Conservation (phyloP, 768 basidiomycete species). For the Pleurotus citrinopileatus region DNA sequence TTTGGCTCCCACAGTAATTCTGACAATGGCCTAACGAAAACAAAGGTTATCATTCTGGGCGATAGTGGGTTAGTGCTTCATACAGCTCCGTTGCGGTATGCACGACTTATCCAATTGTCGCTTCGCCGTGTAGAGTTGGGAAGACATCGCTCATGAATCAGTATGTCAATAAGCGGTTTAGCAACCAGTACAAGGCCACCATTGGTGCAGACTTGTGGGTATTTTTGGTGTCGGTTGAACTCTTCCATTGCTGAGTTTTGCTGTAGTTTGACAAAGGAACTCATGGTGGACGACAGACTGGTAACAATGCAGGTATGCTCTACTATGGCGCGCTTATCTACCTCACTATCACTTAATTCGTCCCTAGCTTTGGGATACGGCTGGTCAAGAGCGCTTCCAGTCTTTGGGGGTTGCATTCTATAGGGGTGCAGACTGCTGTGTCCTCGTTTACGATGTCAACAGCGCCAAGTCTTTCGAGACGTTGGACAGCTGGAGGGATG, state of each 20-base stretch:
- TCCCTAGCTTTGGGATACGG: slow-evolving; percentile 93
- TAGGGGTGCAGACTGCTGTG: slow-evolving; percentile 98
- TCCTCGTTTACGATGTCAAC: slow-evolving; percentile 98
- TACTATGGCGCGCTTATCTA: neutral
- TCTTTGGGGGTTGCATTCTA: slow-evolving; percentile 99
- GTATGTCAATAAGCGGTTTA: slow-evolving; percentile 99
- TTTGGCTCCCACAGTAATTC: neutral
- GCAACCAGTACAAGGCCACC: slow-evolving; percentile 99
- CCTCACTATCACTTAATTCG: slow-evolving; percentile 8
- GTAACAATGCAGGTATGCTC: slow-evolving; percentile 93
- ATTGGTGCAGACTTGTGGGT: slow-evolving; percentile 92
- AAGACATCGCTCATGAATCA: slow-evolving; percentile 99
- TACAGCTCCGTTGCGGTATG: slow-evolving; percentile 4
- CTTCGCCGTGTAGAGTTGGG: slow-evolving; percentile 64
- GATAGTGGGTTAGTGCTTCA: slow-evolving; percentile 80
- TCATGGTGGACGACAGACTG: slow-evolving; percentile 96
- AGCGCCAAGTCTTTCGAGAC: slow-evolving; percentile 98
- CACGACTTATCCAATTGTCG: slow-evolving; percentile 3
- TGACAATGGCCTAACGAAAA: slow-evolving; percentile 2
- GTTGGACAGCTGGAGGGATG: slow-evolving; percentile 98
- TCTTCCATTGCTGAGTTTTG: slow-evolving; percentile 15
- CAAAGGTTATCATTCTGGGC: slow-evolving; percentile 96
- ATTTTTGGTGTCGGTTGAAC: slow-evolving; percentile 13
- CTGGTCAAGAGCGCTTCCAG: slow-evolving; percentile 99
- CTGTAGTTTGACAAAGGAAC: slow-evolving; percentile 89